phyloP scores from a whole-genome alignment of 331 rosid species.

The Prunus yedoensis region DNA sequence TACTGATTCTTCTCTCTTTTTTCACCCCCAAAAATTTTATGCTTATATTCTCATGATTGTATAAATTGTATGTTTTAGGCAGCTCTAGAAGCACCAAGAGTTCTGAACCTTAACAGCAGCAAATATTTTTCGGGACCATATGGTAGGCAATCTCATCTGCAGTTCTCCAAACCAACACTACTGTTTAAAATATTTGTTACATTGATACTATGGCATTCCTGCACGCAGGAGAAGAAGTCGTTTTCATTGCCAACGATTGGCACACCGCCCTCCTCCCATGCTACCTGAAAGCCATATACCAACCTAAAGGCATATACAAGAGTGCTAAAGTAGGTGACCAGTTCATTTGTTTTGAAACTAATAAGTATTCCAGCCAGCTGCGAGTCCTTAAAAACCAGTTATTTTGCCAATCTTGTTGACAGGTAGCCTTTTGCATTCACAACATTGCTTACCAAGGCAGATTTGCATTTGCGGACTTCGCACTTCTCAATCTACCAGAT shows the following conservation, averaged over 20 bases:
- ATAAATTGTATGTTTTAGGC: constrained; percentile 47
- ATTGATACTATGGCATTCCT: background rate
- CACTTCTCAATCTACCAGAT: constrained; percentile 61
- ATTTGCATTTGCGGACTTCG: constrained; percentile 51
- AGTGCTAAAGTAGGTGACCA: constrained; percentile 52
- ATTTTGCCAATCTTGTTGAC: constrained; percentile 16
- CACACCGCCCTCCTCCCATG: constrained; percentile 70
- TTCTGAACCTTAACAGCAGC: constrained; percentile 53
- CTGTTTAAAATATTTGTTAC: background rate
- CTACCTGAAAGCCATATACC: constrained; percentile 60
- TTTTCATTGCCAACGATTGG: constrained; percentile 78
- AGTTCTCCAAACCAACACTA: background rate
- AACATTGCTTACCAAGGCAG: constrained; percentile 88
- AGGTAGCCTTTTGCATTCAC: constrained; percentile 77
- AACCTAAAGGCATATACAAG: constrained; percentile 46
- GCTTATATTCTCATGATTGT: background rate
- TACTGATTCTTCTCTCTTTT: background rate
- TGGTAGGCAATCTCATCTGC: constrained; percentile 38
- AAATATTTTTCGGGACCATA: constrained; percentile 67
- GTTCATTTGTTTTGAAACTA: background rate
- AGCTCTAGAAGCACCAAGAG: constrained; percentile 72
- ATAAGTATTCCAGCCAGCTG: constrained; percentile 16
- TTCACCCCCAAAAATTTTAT: background rate
- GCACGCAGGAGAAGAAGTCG: constrained; percentile 63
- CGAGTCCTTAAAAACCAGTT: constrained; percentile 8